Evolutionary conservation across 371 early-diverging fungal species (phyloP).

Genomic region (Syncephalastrum monosporum): DNA sequence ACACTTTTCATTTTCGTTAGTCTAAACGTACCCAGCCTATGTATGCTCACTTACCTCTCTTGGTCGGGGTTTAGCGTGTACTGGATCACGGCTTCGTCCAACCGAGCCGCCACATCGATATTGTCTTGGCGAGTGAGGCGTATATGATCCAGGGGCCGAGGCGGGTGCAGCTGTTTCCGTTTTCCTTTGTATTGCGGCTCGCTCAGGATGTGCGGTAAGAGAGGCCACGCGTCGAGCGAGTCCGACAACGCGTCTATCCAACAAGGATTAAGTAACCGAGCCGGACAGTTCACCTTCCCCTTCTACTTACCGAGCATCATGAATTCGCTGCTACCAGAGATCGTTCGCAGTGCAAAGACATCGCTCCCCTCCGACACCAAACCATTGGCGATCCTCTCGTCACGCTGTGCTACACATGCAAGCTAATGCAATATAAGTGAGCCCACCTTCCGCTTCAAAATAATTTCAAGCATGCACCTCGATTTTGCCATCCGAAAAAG

Average conservation of each 20-base stretch:
- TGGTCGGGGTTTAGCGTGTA: constrained; percentile 71
- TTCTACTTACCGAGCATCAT: constrained; percentile 61
- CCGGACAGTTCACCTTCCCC: no score
- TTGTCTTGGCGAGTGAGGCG: constrained; percentile 40
- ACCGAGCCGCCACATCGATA: constrained; percentile 41
- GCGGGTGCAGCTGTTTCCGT: constrained; percentile 4
- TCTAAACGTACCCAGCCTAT: no score
- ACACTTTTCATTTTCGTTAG: constrained; percentile 28
- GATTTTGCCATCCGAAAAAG: constrained; percentile 46
- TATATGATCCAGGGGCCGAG: constrained; percentile 26
- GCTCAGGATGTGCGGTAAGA: constrained; percentile 48
- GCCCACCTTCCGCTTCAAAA: background rate
- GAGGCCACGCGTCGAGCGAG: constrained; percentile 39
- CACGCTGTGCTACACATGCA: constrained; percentile 47
- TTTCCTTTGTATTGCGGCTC: constrained; percentile 11
- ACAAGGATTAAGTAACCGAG: no score
- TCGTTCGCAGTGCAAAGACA: constrained; percentile 63
- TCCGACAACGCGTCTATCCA: constrained; percentile 49
- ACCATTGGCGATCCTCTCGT: constrained; percentile 32
- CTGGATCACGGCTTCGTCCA: constrained; percentile 31
- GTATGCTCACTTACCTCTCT: constrained; percentile 20
- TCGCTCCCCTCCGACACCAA: constrained; percentile 13
- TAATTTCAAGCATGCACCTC: constrained; percentile 32
- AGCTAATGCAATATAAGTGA: constrained; percentile 17
- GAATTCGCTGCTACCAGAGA: constrained; percentile 70